Conservation (phyloP, 805 yeast species). For the Jamesozyma gamospora region DNA sequence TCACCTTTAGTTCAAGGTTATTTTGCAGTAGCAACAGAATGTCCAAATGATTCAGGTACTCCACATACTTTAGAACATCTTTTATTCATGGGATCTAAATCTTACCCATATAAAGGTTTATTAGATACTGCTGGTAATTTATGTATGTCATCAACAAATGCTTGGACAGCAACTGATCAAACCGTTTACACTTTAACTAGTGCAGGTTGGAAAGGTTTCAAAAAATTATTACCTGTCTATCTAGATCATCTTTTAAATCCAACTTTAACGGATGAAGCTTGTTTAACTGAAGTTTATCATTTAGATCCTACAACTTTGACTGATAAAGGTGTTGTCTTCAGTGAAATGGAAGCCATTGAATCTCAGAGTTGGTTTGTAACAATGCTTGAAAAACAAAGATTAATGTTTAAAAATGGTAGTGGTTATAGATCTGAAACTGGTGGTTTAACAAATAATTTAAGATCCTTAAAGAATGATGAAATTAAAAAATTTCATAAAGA, state of each 20-base stretch:
- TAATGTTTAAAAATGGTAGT: conserved; percentile 45
- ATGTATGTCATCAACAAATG: conserved; percentile 80
- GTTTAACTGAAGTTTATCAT: conserved; percentile 90
- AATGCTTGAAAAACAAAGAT: conserved; percentile 48
- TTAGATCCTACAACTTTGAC: conserved; percentile 73
- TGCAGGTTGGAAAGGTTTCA: conserved; percentile 96
- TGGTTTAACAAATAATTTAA: conserved; percentile 69
- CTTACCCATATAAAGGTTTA: conserved; percentile 84
- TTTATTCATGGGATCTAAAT: conserved; percentile 86
- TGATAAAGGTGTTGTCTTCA: conserved; percentile 93
- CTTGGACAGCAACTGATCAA: conserved; percentile 95
- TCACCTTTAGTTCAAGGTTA: conserved; percentile 89
- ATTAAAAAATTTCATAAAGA: conserved; percentile 66
- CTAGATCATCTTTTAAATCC: conserved; percentile 81
- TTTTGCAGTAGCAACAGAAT: conserved; percentile 93
- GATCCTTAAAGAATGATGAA: conserved; percentile 60
- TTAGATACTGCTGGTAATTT: conserved; percentile 79
- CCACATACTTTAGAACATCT: conserved; percentile 96
- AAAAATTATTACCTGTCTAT: conserved; percentile 73
- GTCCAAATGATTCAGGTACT: conserved; percentile 74
- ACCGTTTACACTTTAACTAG: conserved; percentile 86
- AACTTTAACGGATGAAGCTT: conserved; percentile 80
- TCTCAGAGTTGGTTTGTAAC: conserved; percentile 62
- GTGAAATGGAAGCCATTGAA: conserved; percentile 94
- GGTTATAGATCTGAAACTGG: conserved; percentile 95